These are phyloP conservation scores for Cucurbita pepo DNA, from an alignment of 306 rosid genomes.

Conservation along the genomic window DNA sequence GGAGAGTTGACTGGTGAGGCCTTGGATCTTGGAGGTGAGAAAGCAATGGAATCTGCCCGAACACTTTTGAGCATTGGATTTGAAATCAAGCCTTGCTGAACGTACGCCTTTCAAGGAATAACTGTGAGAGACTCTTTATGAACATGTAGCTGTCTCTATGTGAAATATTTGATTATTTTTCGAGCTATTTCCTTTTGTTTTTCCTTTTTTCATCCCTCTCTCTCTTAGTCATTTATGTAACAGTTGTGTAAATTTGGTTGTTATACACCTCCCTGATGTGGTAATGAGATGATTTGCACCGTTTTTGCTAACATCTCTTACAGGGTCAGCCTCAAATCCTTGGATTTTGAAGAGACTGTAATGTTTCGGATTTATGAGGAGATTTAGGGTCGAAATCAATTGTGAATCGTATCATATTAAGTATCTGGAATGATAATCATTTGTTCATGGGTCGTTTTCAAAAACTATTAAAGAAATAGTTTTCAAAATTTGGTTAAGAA, in stretches of 20 bases:
- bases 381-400: background rate
- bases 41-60: constrained; percentile 94
- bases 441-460: no score
- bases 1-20: constrained; percentile 95
- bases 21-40: constrained; percentile 86
- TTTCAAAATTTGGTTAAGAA: no score
- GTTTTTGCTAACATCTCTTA: background rate
- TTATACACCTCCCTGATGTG: constrained; percentile 20
- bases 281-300: background rate
- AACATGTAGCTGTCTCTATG: constrained; percentile 1
- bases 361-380: background rate
- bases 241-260: constrained; percentile 42
- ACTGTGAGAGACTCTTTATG: constrained; percentile 1
- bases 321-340: background rate
- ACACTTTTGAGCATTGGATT: constrained; percentile 96
- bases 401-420: background rate
- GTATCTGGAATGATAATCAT: no score
- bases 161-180: constrained; percentile 16
- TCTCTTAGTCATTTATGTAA: constrained; percentile 25
- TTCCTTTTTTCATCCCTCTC: constrained; percentile 1
- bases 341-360: background rate
- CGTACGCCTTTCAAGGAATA: background rate
- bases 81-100: constrained; percentile 94
- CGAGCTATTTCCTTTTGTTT: background rate
- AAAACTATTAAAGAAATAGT: no score